Base-by-base conservation (phyloP, 495 filamentous ascomycete species). In the Glarea lozoyensis region DNA sequence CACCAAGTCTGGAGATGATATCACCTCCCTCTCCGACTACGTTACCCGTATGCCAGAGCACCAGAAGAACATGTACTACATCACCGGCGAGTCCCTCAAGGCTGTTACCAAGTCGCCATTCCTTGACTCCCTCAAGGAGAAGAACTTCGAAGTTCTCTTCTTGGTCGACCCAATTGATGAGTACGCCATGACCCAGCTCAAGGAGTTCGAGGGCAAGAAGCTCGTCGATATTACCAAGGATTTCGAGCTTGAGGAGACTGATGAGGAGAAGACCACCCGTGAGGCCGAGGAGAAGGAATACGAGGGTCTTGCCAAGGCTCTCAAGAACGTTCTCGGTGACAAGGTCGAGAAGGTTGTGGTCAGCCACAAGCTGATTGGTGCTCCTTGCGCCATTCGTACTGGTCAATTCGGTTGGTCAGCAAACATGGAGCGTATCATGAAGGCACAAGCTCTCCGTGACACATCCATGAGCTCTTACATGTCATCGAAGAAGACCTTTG, bases 391-490 rank as follows among this genome's bases (percentile, higher is more conserved):
- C 64, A 97, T 98, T 74, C 92, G 92, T 68, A 98, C 92, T 54
- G 92, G 93, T 59, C 92, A 98, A 75, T 98, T 98, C 67, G 92
- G 92, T 71, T 98, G 92, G 92, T 96, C 89, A 31, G 92, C 92
- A 63, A 98, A 98, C 79, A 98, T 98, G 92, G 92, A 98, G 82
- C 93, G 92, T 75, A 98, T 98, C 81, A 98, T 98, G 92, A 98
- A 98, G 82, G 93, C 92, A 23, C 92, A 98, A 76, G 92, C 92
- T 64, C 87, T 98, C 55, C 93, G 92, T 73, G 92, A 98, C 72
- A 97, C 92, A 60, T 95, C 88, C 53, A 98, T 98, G 92, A 82
- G 75, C 71, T 94, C 86, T 48, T 98, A 98, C 83, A 98, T 98
- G 92, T 89, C 87, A 46, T 96, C 90, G 60, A 98, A 98, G 88